Evolutionary conservation across 257 asterid genomes (phyloP), one percentile per base, ranked within the genome.

Genomic region (Penstemon davidsonii): DNA sequence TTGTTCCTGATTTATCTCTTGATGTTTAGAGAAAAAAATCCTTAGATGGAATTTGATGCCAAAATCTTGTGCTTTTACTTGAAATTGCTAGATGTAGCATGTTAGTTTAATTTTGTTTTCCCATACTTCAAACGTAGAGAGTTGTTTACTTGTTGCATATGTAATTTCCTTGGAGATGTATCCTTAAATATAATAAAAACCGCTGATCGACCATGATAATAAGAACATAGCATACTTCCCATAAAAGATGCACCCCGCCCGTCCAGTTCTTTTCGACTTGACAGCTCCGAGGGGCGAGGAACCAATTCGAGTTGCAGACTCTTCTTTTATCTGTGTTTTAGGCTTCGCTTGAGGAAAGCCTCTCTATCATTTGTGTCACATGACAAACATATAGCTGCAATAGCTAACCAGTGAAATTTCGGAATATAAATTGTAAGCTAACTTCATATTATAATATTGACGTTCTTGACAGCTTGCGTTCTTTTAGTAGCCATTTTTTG

Each of bases 391-490:
- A 25, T 25, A 25, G 33, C 33, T 25, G 33, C 33, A 25, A 25
- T 25, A 25, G 33, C 33, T 25, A 25, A 25, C 40, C 61, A 42
- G 68, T 36, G 52, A 40, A 15, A 53, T 46, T 67, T 10, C 42
- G 3, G 25, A 67, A 19, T 67, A 56, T 51, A 44, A 36, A 52
- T 36, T 60, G 25, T 33, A 53, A 3, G 42, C 40, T 60, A 39
- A 37, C n/a, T 66, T 66, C 15, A 13, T 58, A n/a, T 57, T 18
- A 11, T 25, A 25, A 25, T 40, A 38, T 60, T 15, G 49, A 8
- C 25, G 62, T 53, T 55, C 59, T 51, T 61, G 67, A 72, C 62
- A 71, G 56, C 47, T 38, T 66, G 19, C 33, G 4, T 15, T 64
- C n/a, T 60, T 49, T 37, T 39, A 39, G 54, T 46, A 13, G 63